phyloP scores from a whole-genome alignment of 805 yeast genomes.

The Maudiozyma bulderi region DNA sequence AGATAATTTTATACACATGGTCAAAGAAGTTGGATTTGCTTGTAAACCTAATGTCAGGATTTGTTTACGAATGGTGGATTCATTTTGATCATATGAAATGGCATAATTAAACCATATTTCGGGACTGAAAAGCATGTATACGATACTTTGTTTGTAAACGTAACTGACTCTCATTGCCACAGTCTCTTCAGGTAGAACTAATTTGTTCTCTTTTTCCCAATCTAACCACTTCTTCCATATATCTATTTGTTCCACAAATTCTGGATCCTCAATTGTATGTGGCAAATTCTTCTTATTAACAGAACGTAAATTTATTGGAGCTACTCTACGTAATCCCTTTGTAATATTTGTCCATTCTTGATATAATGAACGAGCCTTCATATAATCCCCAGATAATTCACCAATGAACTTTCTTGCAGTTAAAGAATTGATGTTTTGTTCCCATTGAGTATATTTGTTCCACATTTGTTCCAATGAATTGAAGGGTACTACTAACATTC shows the following conservation, averaged over 20 bases:
- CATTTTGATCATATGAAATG: constrained; percentile 20
- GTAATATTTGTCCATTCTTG: constrained; percentile 60
- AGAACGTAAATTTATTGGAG: constrained; percentile 19
- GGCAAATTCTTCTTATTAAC: constrained; percentile 24
- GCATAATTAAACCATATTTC: constrained; percentile 34
- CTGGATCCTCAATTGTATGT: constrained; percentile 9
- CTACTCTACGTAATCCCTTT: constrained; percentile 37
- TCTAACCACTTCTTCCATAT: constrained; percentile 68
- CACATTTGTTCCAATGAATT: constrained; percentile 67
- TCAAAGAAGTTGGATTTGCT: constrained; percentile 61
- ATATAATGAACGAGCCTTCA: constrained; percentile 74
- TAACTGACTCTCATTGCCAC: constrained; percentile 52
- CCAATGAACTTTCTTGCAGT: constrained; percentile 79
- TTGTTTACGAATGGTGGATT: constrained; percentile 13
- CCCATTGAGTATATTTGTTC: constrained; percentile 76
- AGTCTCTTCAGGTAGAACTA: constrained; percentile 44
- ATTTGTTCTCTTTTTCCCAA: constrained; percentile 67
- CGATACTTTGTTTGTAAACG: constrained; percentile 61
- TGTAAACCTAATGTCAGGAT: constrained; percentile 44
- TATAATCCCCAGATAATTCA: constrained; percentile 73
- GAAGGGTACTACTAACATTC: constrained; percentile 66
- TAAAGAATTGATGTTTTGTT: constrained; percentile 59
- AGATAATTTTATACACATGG: constrained; percentile 56
- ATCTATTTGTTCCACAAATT: constrained; percentile 32
- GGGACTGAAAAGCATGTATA: constrained; percentile 23